These are phyloP conservation scores for Sclerotinia glacialis DNA, from an alignment of 2,329 filamentous ascomycete species.

Conservation along the genomic window DNA sequence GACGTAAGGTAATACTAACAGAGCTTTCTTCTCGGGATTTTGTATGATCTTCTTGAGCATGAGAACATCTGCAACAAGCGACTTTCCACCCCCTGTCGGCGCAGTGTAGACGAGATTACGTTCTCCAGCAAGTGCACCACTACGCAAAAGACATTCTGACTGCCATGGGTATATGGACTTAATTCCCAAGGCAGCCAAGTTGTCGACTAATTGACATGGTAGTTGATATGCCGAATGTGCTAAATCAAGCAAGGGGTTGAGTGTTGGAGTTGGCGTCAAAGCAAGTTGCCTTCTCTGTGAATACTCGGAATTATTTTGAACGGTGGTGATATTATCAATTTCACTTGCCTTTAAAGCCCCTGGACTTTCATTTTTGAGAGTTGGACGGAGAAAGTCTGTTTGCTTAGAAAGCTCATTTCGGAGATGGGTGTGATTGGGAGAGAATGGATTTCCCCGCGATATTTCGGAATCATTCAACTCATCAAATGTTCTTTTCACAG, in stretches of 20 bases:
- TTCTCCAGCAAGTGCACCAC: slow-evolving; percentile 61
- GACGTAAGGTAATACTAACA: slow-evolving; percentile 73
- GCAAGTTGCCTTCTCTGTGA: slow-evolving; percentile 53
- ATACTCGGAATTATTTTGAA: slow-evolving; percentile 47
- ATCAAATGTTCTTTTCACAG: slow-evolving; percentile 32
- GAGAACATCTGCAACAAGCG: slow-evolving; percentile 68
- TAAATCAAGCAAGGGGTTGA: slow-evolving; percentile 58
- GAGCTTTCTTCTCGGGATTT: slow-evolving; percentile 61
- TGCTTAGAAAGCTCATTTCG: not conserved
- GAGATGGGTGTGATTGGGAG: not conserved
- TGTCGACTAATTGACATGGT: slow-evolving; percentile 57
- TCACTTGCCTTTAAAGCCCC: slow-evolving; percentile 44
- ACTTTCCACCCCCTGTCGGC: slow-evolving; percentile 76
- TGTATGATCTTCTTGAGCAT: slow-evolving; percentile 71
- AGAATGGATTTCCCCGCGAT: not conserved
- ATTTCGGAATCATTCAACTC: slow-evolving; percentile 11
- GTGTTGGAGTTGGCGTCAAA: slow-evolving; percentile 52
- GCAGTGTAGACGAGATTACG: slow-evolving; percentile 76
- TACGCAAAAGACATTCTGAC: slow-evolving; percentile 67
- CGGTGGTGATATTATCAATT: slow-evolving; percentile 44
- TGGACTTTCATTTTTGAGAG: slow-evolving; percentile 27
- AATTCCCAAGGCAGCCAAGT: slow-evolving; percentile 66
- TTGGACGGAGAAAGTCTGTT: slow-evolving; percentile 15
- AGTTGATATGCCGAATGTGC: slow-evolving; percentile 63
- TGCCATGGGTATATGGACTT: slow-evolving; percentile 77